Percentiles rank a stretch among this genome's conserved stretches.
These are phyloP conservation scores for Prunella vulgaris DNA, from an alignment of 257 asterid genomes.

Conservation along the genomic window DNA sequence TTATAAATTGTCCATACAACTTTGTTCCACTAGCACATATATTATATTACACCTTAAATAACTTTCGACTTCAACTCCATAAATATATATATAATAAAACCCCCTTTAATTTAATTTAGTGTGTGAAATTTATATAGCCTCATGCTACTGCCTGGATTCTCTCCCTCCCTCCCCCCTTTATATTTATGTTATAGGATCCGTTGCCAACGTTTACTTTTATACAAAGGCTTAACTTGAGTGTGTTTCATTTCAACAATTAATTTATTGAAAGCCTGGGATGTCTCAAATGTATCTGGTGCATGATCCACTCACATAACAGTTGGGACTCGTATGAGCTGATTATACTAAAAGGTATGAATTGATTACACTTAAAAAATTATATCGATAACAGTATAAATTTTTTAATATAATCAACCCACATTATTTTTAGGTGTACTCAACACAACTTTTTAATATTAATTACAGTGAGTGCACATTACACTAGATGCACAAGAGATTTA, in stretches of 20 bases:
- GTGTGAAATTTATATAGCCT: background rate
- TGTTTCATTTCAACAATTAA: background rate
- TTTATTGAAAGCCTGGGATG: too few species aligned
- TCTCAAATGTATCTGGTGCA: too few species aligned
- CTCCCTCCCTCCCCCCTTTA: background rate
- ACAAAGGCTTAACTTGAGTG: constrained; percentile 5
- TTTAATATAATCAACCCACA: too few species aligned
- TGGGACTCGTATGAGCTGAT: too few species aligned
- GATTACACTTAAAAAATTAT: too few species aligned
- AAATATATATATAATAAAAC: background rate
- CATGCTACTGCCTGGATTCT: constrained; percentile 26
- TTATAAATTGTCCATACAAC: background rate
- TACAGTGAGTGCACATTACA: too few species aligned
- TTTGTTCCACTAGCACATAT: constrained; percentile 12
- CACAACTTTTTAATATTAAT: too few species aligned
- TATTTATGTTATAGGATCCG: background rate
- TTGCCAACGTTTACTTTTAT: constrained; percentile 1
- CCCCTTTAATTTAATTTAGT: background rate
- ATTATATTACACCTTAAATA: background rate
- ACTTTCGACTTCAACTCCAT: constrained; percentile 17
- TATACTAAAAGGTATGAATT: too few species aligned
- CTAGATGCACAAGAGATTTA: too few species aligned
- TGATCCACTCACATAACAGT: too few species aligned
- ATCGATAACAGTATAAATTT: too few species aligned
- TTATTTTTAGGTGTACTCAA: too few species aligned